phyloP scores from a whole-genome alignment of 805 yeast genomes.

The Ogataea wickerhamii region DNA sequence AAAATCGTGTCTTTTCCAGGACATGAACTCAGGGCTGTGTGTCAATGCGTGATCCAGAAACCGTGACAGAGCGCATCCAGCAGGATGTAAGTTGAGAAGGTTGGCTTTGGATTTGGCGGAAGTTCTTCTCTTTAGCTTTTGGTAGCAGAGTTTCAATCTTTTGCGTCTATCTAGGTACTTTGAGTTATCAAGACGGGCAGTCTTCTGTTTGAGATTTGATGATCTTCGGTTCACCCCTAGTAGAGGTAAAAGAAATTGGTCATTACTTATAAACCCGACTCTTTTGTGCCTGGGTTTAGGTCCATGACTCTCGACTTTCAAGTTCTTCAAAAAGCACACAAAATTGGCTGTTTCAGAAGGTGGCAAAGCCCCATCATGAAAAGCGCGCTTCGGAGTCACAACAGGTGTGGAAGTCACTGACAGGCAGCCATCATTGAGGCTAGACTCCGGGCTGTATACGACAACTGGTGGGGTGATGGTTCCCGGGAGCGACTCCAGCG shows the following conservation, averaged over 20 bases:
- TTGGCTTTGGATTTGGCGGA: too few species aligned
- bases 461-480: slow-evolving; percentile 18
- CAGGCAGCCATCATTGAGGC: slow-evolving; percentile 12
- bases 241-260: too few species aligned
- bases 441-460: slow-evolving; percentile 15
- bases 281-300: background rate
- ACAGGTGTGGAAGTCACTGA: slow-evolving; percentile 20
- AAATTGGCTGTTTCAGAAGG: slow-evolving; percentile 2
- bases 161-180: too few species aligned
- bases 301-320: background rate
- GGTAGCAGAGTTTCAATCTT: too few species aligned
- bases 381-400: slow-evolving; percentile 8
- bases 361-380: too few species aligned
- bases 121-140: too few species aligned
- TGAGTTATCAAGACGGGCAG: too few species aligned
- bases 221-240: too few species aligned
- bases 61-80: background rate
- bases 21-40: background rate
- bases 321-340: slow-evolving; percentile 9
- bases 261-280: too few species aligned
- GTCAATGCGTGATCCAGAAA: background rate
- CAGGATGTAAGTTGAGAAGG: background rate
- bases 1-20: background rate
- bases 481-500: slow-evolving; percentile 20
- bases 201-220: too few species aligned